Percentiles rank a stretch among this genome's conserved stretches.
Conservation (phyloP, 352 stramenopile genomes). For the Phytophthora pseudosyringae region DNA sequence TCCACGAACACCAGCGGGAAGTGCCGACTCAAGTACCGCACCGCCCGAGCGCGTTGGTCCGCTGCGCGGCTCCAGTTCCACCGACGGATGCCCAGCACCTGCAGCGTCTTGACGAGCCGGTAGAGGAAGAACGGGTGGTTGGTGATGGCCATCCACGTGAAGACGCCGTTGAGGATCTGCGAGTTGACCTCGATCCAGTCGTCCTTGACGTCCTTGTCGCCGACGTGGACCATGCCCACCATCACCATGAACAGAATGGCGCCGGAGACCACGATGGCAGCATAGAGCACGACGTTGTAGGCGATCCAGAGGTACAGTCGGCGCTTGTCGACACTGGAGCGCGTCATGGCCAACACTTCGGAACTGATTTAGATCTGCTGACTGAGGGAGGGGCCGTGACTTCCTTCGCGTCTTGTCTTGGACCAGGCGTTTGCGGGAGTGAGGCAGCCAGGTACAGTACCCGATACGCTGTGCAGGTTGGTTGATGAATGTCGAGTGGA, state of each 20-base stretch:
- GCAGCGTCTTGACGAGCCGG: constrained; percentile 27
- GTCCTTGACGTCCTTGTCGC: constrained; percentile 42
- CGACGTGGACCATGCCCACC: constrained; percentile 38
- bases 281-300: constrained; percentile 41
- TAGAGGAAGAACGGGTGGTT: constrained; percentile 50
- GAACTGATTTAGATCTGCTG: constrained; percentile 7
- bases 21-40: constrained; percentile 31
- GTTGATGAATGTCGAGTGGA: constrained; percentile 1
- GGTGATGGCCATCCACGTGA: constrained; percentile 46
- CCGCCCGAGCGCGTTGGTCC: constrained; percentile 10
- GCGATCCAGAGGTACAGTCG: constrained; percentile 36
- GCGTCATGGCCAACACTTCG: background rate
- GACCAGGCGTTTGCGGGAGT: constrained; percentile 13
- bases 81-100: constrained; percentile 25
- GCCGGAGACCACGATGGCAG: constrained; percentile 33
- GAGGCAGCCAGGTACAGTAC: background rate
- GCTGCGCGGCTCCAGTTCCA: constrained; percentile 17
- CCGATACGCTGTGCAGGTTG: background rate
- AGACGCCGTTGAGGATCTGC: constrained; percentile 52
- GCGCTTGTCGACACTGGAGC: constrained; percentile 13
- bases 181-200: constrained; percentile 51
- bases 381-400: background rate
- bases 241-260: constrained; percentile 50
- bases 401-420: constrained; percentile 1
- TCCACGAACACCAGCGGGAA: constrained; percentile 42